Evolutionary conservation across 129 eudicot genomes (phyloP).

Genomic region (Flaveria bidentis): DNA sequence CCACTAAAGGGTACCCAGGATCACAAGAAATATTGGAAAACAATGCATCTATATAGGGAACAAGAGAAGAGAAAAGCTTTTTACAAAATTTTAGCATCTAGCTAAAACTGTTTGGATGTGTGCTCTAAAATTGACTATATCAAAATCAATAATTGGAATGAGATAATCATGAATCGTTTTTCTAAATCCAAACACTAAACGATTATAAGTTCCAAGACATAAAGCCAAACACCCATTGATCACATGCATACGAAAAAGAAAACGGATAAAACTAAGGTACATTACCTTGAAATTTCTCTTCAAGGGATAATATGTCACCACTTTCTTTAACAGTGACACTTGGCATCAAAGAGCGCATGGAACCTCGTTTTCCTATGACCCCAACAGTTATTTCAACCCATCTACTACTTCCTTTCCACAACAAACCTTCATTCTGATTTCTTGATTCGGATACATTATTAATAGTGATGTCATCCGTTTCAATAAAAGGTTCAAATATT

Average conservation of each 20-base stretch:
- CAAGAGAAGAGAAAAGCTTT: background rate
- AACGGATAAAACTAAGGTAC: background rate
- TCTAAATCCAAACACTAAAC: background rate
- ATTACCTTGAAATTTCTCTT: slow-evolving; percentile 91
- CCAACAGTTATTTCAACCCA: slow-evolving; percentile 97
- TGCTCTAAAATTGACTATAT: background rate
- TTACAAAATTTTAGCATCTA: slow-evolving; percentile 1
- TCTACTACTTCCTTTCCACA: slow-evolving; percentile 86
- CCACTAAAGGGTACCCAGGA: background rate
- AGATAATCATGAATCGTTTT: background rate
- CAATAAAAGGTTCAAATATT: slow-evolving; percentile 88
- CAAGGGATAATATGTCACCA: slow-evolving; percentile 86
- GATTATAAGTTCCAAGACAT: background rate
- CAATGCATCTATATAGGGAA: no score
- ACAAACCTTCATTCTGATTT: slow-evolving; percentile 45
- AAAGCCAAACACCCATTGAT: background rate
- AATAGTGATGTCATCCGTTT: slow-evolving; percentile 79
- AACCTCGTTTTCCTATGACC: slow-evolving; percentile 73
- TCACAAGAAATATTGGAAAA: no score
- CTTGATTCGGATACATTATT: slow-evolving; percentile 42
- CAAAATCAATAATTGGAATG: background rate
- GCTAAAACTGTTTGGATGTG: background rate
- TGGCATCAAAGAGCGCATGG: slow-evolving; percentile 83
- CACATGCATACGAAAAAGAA: background rate
- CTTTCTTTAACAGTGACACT: slow-evolving; percentile 89